phyloP scores from a whole-genome alignment of 2,329 filamentous ascomycete species.

The Penicillium sp. region DNA sequence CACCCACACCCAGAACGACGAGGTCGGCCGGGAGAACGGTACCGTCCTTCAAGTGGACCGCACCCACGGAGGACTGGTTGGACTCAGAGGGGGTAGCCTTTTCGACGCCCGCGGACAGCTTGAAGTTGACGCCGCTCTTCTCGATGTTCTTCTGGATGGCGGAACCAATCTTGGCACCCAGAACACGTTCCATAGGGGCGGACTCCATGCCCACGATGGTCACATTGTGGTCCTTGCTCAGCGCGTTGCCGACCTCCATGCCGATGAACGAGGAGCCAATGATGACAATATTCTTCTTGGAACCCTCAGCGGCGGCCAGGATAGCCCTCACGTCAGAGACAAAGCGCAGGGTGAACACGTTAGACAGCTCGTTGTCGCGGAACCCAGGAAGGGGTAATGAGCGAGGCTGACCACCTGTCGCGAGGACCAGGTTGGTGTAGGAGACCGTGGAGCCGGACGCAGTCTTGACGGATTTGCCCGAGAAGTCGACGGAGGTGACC shows the following conservation, averaged over 20 bases:
- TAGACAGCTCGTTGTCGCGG: slow-evolving; percentile 62
- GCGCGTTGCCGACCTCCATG: slow-evolving; percentile 85
- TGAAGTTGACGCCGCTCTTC: slow-evolving; percentile 82
- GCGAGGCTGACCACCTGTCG: slow-evolving; percentile 75
- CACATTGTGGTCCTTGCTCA: slow-evolving; percentile 76
- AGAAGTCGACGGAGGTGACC: slow-evolving; percentile 72
- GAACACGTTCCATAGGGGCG: slow-evolving; percentile 75
- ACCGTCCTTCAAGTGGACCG: slow-evolving; percentile 78
- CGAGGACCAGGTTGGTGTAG: slow-evolving; percentile 86
- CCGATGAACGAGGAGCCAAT: slow-evolving; percentile 95
- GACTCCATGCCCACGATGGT: slow-evolving; percentile 84
- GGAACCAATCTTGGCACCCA: slow-evolving; percentile 73
- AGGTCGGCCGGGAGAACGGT: slow-evolving; percentile 79
- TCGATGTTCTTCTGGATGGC: slow-evolving; percentile 76
- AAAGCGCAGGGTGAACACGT: slow-evolving; percentile 78
- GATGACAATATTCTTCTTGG: slow-evolving; percentile 84
- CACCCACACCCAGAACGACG: slow-evolving; percentile 86
- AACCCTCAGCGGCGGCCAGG: slow-evolving; percentile 65
- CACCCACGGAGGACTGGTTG: slow-evolving; percentile 67
- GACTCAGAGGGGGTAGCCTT: slow-evolving; percentile 68
- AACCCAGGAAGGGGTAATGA: slow-evolving; percentile 76
- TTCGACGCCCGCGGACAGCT: slow-evolving; percentile 73
- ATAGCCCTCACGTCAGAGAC: slow-evolving; percentile 75
- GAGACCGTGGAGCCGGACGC: slow-evolving; percentile 62
- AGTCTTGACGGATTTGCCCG: slow-evolving; percentile 65